These are phyloP conservation scores for Umbilicaria muhlenbergii DNA, from an alignment of 495 filamentous ascomycete species.

Conservation along the genomic window DNA sequence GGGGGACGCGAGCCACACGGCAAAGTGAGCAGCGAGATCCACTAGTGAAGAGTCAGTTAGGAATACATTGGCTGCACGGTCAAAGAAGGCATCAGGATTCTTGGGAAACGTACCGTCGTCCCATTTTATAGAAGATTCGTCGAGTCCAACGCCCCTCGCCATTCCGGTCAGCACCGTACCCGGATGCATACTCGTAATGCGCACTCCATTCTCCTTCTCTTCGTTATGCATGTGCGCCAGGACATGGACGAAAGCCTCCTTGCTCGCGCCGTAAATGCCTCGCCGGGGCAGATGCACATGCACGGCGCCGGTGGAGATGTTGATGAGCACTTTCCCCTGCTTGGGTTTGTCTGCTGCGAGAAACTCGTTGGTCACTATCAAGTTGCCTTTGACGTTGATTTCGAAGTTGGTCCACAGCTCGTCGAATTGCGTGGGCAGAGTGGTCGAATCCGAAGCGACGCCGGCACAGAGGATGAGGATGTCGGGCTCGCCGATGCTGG, in stretches of 20 bases:
- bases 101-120: no score
- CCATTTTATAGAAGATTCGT: no score
- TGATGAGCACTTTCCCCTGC: neutral
- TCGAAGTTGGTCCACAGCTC: constrained; percentile 19
- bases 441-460: constrained; percentile 5
- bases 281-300: neutral
- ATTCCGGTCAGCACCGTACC: neutral
- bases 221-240: neutral
- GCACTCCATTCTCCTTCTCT: neutral
- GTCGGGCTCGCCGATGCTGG: constrained; percentile 15
- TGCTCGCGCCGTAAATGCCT: neutral
- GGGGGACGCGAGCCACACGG: constrained; percentile 32
- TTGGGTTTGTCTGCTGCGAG: constrained; percentile 7
- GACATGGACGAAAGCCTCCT: neutral
- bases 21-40: constrained; percentile 25
- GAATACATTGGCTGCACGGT: no score
- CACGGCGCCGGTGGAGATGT: constrained; percentile 1
- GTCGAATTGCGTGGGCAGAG: constrained; percentile 11
- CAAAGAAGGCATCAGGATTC: no score
- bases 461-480: constrained; percentile 24
- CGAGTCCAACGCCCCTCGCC: no score
- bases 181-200: neutral
- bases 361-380: constrained; percentile 18
- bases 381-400: constrained; percentile 20
- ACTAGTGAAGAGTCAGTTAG: constrained; percentile 10